Evolutionary conservation across 139 green algal species (phyloP).

Genomic region (Chlorella sp.): DNA sequence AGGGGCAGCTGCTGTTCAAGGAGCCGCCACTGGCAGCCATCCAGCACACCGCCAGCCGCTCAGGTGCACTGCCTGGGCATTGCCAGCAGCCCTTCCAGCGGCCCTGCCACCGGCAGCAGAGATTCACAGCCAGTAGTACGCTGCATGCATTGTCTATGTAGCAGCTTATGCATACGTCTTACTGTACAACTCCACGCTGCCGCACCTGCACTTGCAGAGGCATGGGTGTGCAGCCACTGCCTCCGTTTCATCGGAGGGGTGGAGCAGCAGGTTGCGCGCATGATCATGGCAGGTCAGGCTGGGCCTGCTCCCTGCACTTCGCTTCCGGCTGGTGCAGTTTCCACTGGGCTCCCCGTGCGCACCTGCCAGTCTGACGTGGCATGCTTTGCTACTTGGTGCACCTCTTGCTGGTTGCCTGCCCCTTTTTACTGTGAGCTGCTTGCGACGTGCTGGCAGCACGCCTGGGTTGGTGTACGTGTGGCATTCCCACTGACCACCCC

Average conservation of each 20-base stretch:
- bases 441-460: too few relatives aligned
- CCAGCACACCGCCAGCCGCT: conserved; percentile 58
- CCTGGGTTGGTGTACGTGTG: too few relatives aligned
- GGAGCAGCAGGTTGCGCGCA: conserved; percentile 55
- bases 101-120: neutral
- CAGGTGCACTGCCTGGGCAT: neutral
- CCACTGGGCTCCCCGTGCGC: too few relatives aligned
- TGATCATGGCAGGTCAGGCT: neutral
- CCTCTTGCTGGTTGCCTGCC: neutral
- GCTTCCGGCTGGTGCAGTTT: too few relatives aligned
- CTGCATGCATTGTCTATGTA: too few relatives aligned
- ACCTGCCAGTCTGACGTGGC: neutral
- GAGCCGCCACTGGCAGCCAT: conserved; percentile 61
- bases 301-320: neutral
- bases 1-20: conserved; percentile 48
- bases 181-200: too few relatives aligned
- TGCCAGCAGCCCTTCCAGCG: neutral
- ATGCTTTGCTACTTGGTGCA: neutral
- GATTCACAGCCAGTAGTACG: neutral
- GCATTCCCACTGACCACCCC: neutral
- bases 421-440: neutral
- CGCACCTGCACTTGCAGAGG: neutral
- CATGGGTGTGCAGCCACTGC: conserved; percentile 61
- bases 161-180: too few relatives aligned
- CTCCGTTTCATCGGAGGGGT: conserved; percentile 63